Evolutionary conservation across 305 asterid genomes (phyloP).

Genomic region (Fraxinus latifolia): DNA sequence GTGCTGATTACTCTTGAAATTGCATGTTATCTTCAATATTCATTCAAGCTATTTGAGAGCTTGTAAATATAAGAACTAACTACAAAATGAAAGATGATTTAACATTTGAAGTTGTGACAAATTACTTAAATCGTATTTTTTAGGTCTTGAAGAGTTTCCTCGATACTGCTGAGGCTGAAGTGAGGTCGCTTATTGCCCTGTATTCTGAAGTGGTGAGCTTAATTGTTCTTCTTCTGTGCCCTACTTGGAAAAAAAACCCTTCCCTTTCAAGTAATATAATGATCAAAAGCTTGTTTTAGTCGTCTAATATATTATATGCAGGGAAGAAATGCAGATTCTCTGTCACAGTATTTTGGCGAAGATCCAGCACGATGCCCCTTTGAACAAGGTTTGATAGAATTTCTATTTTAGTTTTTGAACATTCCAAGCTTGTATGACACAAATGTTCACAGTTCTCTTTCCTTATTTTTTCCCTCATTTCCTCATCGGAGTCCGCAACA

Average conservation of each 20-base stretch:
- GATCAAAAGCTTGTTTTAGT: slow-evolving; percentile 18
- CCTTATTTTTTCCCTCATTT: slow-evolving; percentile 1
- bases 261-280: slow-evolving; percentile 1
- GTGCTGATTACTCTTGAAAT: slow-evolving; percentile 5
- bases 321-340: slow-evolving; percentile 98
- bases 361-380: slow-evolving; percentile 98
- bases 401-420: not conserved
- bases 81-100: not conserved
- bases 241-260: not conserved
- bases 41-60: not conserved
- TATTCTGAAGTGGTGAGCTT: slow-evolving; percentile 92
- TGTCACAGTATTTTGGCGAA: slow-evolving; percentile 91
- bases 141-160: slow-evolving; percentile 86
- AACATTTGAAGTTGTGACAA: slow-evolving; percentile 4
- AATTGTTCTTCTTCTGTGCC: slow-evolving; percentile 12
- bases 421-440: slow-evolving; percentile 13
- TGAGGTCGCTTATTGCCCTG: slow-evolving; percentile 79
- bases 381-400: slow-evolving; percentile 69
- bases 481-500: not conserved
- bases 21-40: not conserved
- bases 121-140: slow-evolving; percentile 28
- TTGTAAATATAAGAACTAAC: not conserved
- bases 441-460: not conserved
- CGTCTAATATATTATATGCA: slow-evolving; percentile 34
- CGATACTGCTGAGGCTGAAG: slow-evolving; percentile 87